Base-by-base conservation (phyloP, 1,284 basidiomycete genomes). In the Boletus semigastroideus region DNA sequence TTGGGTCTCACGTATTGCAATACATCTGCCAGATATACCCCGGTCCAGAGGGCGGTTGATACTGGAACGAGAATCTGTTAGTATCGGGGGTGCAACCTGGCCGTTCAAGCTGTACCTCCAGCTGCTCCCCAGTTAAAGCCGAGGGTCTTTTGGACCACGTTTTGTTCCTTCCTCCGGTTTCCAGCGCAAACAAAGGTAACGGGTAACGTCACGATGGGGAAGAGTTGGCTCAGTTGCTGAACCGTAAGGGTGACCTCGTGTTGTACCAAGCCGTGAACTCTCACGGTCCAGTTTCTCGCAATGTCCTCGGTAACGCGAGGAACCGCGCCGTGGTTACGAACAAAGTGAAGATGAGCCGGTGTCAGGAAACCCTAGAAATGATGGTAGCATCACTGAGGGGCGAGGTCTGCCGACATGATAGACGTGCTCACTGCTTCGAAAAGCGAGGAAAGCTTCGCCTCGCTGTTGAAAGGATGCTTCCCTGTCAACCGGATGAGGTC, bases 141-240 rank as follows among this genome's bases (percentile, higher is more conserved):
- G 2, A 83, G 71, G n/a, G 77, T 77, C 61, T 86, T 82, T 5
- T 73, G 72, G n/a, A 86, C 77, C 48, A 84, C 71, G 60, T 87
- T 87, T 59, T 87, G 85, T 59, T 88, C 86, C 61, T 84, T 86
- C 12, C 85, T 73, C 4, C 85, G 69, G 65, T 87, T 87, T 1
- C 85, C 85, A 1, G 86, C 86, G 55, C 85, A 88, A 1, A 83
- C 82, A 16, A 88, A 64, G 0, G 86, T 87, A 37, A 87, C 75
- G 4, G 85, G 86, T 3, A 86, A 57, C 0, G 84, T 87, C 7
- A 86, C 77, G 2, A 79, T 72, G 7, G 73, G 66, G 57, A 86
- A 86, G 28, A 62, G 69, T 14, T 64, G 63, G 49, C 74, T 74
- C 17, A 86, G 71, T 47, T 82, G 74, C 13, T 67, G 61, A 12